phyloP scores from a whole-genome alignment of 2,329 filamentous ascomycete genomes.

The Hypomyces perniciosus region DNA sequence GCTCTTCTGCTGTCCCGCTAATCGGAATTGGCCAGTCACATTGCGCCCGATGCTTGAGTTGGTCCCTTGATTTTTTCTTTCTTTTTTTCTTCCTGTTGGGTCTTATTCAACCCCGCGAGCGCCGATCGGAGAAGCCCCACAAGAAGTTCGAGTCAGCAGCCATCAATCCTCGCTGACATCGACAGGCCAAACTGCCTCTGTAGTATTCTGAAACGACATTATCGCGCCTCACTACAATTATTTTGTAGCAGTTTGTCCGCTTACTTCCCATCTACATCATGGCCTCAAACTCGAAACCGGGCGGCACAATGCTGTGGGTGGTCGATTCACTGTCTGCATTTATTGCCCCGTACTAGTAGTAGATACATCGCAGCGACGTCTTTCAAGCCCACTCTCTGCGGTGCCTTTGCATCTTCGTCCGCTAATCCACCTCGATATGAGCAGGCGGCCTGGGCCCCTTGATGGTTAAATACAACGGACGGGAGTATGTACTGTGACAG shows the following conservation, averaged over 20 bases:
- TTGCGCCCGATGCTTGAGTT: no score
- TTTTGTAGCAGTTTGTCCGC: neutral
- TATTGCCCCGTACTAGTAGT: slow-evolving; percentile 23
- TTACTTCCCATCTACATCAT: slow-evolving; percentile 14
- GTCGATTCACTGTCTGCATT: slow-evolving; percentile 38
- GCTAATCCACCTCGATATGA: slow-evolving; percentile 10
- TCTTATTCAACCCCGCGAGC: slow-evolving; percentile 2
- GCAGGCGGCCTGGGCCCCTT: slow-evolving; percentile 75
- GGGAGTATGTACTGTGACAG: slow-evolving; percentile 74
- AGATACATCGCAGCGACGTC: neutral
- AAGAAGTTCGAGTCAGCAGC: neutral
- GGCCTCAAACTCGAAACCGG: slow-evolving; percentile 24
- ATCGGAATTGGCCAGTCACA: no score
- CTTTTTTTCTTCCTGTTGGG: slow-evolving; percentile 3
- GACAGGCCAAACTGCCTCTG: neutral
- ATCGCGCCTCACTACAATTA: no score
- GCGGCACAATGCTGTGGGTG: slow-evolving; percentile 35
- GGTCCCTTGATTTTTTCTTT: no score
- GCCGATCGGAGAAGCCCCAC: slow-evolving; percentile 8
- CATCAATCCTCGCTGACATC: neutral
- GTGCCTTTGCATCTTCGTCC: neutral
- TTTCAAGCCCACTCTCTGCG: neutral
- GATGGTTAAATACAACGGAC: slow-evolving; percentile 83
- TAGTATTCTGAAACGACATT: no score
- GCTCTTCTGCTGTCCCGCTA: no score